phyloP scores from a whole-genome alignment of 1,139 yeast species.

The Meyerozyma athensensis region DNA sequence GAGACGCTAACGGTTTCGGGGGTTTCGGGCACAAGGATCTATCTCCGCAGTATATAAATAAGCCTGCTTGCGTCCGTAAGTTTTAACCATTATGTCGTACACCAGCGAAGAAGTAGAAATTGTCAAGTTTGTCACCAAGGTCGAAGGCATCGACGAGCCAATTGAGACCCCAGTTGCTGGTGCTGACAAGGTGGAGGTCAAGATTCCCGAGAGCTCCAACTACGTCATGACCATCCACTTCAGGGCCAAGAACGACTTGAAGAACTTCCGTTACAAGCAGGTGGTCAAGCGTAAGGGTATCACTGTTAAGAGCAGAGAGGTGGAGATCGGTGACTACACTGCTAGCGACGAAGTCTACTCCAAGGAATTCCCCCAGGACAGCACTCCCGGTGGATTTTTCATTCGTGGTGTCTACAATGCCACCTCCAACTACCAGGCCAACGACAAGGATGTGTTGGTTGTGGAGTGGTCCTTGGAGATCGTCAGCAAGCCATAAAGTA shows the following conservation, averaged over 20 bases:
- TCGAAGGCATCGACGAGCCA: constrained; percentile 27
- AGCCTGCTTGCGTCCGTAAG: neutral
- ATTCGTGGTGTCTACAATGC: constrained; percentile 35
- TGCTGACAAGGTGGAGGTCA: constrained; percentile 24
- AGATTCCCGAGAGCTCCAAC: constrained; percentile 38
- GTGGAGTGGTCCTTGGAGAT: constrained; percentile 36
- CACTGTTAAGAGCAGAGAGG: constrained; percentile 28
- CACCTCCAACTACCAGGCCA: constrained; percentile 30
- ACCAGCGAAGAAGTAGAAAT: constrained; percentile 32
- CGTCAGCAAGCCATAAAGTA: constrained; percentile 19
- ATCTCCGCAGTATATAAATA: no score
- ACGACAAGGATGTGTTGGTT: constrained; percentile 24
- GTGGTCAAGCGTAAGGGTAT: constrained; percentile 37
- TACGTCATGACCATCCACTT: constrained; percentile 33
- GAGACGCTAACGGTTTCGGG: neutral
- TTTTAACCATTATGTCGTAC: constrained; percentile 7
- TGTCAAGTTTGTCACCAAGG: constrained; percentile 25
- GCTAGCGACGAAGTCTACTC: constrained; percentile 27
- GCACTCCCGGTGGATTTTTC: constrained; percentile 40
- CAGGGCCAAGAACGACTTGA: constrained; percentile 28
- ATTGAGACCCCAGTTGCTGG: constrained; percentile 26
- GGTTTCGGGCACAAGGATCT: neutral
- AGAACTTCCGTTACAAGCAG: constrained; percentile 33
- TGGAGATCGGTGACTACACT: constrained; percentile 27
- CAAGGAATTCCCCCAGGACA: constrained; percentile 31